phyloP scores from a whole-genome alignment of 306 rosid species.

The Lablab purpureus region DNA sequence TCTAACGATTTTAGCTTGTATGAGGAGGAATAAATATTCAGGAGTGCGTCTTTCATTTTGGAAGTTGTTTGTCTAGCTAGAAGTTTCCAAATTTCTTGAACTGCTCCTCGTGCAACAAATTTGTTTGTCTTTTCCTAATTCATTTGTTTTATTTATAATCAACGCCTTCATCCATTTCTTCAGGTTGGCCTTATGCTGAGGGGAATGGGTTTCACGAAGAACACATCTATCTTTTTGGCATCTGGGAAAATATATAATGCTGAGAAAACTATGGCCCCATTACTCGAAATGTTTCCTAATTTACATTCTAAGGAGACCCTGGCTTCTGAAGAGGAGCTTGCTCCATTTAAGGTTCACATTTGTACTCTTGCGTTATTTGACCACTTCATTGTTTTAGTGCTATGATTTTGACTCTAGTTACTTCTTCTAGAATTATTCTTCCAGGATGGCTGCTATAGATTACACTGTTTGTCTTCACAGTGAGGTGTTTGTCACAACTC shows the following conservation, averaged over 20 bases:
- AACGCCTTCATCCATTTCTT: slow-evolving; percentile 47
- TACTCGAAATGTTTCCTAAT: slow-evolving; percentile 92
- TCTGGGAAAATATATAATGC: slow-evolving; percentile 90
- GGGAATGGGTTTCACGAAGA: slow-evolving; percentile 92
- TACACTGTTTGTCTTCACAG: slow-evolving; percentile 98
- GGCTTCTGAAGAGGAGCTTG: slow-evolving; percentile 85
- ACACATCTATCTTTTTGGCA: slow-evolving; percentile 89
- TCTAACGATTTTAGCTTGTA: background rate
- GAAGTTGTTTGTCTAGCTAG: slow-evolving; percentile 35
- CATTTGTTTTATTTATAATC: slow-evolving; percentile 26
- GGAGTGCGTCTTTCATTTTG: slow-evolving; percentile 21
- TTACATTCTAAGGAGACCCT: slow-evolving; percentile 85
- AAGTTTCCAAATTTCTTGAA: slow-evolving; percentile 26
- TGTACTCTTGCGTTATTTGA: slow-evolving; percentile 33
- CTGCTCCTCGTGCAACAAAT: background rate
- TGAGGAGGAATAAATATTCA: slow-evolving; percentile 33
- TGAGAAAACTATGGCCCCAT: slow-evolving; percentile 84
- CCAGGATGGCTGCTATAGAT: slow-evolving; percentile 99
- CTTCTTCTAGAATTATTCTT: slow-evolving; percentile 81
- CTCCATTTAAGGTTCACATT: slow-evolving; percentile 69
- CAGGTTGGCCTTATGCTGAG: slow-evolving; percentile 98
- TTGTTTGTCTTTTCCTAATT: background rate
- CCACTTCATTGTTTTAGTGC: slow-evolving; percentile 30
- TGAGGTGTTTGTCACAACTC: slow-evolving; percentile 99
- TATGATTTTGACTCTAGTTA: slow-evolving; percentile 57